Conservation (phyloP, 345 rosid genomes). For the Eucalyptus victrix region DNA sequence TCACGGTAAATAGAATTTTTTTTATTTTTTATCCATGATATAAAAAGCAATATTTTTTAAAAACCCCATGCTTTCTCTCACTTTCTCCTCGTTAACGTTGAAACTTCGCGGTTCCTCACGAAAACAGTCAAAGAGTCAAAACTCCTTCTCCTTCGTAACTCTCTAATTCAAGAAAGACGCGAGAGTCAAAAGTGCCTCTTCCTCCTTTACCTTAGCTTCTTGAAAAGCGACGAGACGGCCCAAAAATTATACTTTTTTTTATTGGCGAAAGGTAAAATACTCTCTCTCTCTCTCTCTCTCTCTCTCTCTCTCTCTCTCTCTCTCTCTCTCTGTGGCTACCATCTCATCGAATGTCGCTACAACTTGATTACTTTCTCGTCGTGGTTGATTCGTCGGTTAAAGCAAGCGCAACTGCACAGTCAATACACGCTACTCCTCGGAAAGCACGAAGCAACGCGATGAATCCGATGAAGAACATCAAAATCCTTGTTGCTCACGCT, state of each 20-base stretch:
- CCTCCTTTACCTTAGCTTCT: background rate
- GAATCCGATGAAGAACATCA: background rate
- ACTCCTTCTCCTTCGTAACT: background rate
- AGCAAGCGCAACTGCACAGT: background rate
- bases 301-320: too few species aligned
- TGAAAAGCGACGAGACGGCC: background rate
- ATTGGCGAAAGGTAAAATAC: background rate
- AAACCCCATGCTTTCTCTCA: background rate
- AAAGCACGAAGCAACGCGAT: background rate
- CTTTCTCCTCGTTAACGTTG: background rate
- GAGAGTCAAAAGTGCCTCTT: background rate
- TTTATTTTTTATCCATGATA: too few species aligned
- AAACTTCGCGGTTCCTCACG: background rate
- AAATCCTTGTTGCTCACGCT: background rate
- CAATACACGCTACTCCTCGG: background rate
- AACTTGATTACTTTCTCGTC: background rate
- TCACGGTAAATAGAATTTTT: background rate
- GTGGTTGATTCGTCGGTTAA: background rate
- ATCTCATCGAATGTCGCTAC: background rate
- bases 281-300: too few species aligned
- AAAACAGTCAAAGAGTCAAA: background rate
- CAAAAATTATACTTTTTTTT: background rate
- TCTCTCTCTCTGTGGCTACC: background rate
- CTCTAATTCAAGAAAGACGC: background rate
- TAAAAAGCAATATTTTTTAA: too few species aligned